Percentiles rank a stretch among this genome's conserved stretches.
These are phyloP conservation scores for Lasiosphaeria ovina DNA, from an alignment of 495 filamentous ascomycete species.

Conservation along the genomic window DNA sequence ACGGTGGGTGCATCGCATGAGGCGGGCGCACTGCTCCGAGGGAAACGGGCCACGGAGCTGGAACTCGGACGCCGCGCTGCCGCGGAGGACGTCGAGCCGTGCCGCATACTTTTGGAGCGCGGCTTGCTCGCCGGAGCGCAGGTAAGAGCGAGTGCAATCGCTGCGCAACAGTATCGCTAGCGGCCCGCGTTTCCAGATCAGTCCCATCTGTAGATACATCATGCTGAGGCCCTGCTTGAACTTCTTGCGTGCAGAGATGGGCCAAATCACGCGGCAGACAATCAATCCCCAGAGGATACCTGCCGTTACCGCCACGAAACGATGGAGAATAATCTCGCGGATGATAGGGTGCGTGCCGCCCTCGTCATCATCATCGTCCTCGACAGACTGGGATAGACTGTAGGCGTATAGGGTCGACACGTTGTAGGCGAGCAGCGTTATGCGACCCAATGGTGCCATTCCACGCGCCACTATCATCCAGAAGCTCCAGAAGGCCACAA, in stretches of 20 bases:
- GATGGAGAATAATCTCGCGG: conserved; percentile 83
- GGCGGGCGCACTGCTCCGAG: conserved; percentile 60
- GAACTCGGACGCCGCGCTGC: conserved; percentile 75
- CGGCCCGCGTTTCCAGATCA: conserved; percentile 96
- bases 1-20: conserved; percentile 73
- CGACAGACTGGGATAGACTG: conserved; percentile 73
- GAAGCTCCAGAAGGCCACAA: conserved; percentile 77
- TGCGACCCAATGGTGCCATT: conserved; percentile 87
- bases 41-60: conserved; percentile 84
- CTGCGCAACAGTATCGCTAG: conserved; percentile 64
- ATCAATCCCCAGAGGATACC: conserved; percentile 92
- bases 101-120: conserved; percentile 57
- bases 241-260: conserved; percentile 81
- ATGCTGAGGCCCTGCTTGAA: conserved; percentile 82
- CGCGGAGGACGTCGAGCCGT: conserved; percentile 69
- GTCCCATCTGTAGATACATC: conserved; percentile 88
- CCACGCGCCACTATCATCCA: conserved; percentile 83
- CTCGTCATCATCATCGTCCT: conserved; percentile 78
- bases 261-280: conserved; percentile 87
- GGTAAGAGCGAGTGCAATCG: conserved; percentile 60
- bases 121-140: conserved; percentile 79
- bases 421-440: conserved; percentile 93
- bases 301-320: conserved; percentile 80
- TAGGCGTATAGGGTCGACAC: conserved; percentile 95
- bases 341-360: conserved; percentile 84